Base-by-base conservation (phyloP, 2,329 filamentous ascomycete species). In the Fusarium keratoplasticum region DNA sequence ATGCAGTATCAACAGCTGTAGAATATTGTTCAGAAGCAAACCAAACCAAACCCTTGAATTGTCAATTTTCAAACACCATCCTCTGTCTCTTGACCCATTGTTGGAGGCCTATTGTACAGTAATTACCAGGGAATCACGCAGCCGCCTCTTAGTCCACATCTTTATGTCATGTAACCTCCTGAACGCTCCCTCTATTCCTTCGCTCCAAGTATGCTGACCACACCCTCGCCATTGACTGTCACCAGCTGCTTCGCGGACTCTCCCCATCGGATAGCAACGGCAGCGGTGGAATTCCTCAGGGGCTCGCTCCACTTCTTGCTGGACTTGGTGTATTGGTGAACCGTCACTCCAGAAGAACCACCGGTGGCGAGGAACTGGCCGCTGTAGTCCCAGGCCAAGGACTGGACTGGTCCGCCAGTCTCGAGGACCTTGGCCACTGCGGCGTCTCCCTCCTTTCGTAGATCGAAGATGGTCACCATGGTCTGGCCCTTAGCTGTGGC, bases 271-370 rank as follows among this genome's bases (percentile, higher is more conserved):
- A 97, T 87, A 22, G 92, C 91, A 33, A 92, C 89, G 0, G 93
- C 92, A 18, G 93, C 89, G 27, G 95, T 89, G 4, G 93, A 94
- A 80, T 90, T 94, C 78, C 93, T 89, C 75, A 98, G 86, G 11
- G 94, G 92, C 86, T 98, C 95, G 52, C 91, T 93, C 96, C 96
- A 99, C 67, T 89, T 88, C 89, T 98, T 99, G 71, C 90, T 89
- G 61, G 91, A 87, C 88, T 98, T 99, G 72, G 90, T 89, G 83
- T 97, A 99, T 79, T 97, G 93, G 82, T 96, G 94, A 44, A 99
- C 94, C 6, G 93, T 94, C 55, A 98, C 86, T 31, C 95, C 95
- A 52, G 92, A 91, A 5, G 92, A 88, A 8, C 96, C 96, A 5
- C 91, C 94, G 14, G 93, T 93, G 29, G 95, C 94, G 62, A 99